phyloP scores from a whole-genome alignment of 225 moss, liverwort and hornwort species.

The Sphagnum tenellum region DNA sequence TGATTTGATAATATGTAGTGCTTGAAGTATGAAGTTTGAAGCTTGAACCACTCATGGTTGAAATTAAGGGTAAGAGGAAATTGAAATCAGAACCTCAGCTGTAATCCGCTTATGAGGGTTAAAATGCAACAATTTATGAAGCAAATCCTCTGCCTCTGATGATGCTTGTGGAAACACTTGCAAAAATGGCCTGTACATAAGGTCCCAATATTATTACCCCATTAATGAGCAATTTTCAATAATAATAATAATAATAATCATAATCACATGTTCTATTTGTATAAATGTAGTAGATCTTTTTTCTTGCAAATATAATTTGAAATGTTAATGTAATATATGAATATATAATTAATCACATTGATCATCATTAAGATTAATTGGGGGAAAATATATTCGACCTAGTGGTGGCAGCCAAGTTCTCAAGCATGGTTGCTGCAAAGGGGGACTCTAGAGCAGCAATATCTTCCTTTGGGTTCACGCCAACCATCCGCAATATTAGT shows the following conservation, averaged over 20 bases:
- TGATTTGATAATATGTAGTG: too few relatives aligned
- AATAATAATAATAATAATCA: too few relatives aligned
- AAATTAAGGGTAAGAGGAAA: too few relatives aligned
- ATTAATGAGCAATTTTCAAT: too few relatives aligned
- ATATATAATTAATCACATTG: too few relatives aligned
- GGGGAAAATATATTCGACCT: conserved; percentile 22
- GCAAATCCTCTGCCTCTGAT: conserved; percentile 62
- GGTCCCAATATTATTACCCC: too few relatives aligned
- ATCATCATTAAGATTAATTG: too few relatives aligned
- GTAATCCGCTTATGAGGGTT: conserved; percentile 83
- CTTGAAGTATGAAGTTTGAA: too few relatives aligned
- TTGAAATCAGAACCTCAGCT: conserved; percentile 48
- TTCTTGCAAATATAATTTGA: not conserved
- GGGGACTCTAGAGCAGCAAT: conserved; percentile 78
- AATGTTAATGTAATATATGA: not conserved
- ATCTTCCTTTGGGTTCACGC: conserved; percentile 50
- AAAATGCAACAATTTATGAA: conserved; percentile 73
- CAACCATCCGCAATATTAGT: too few relatives aligned
- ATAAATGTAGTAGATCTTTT: too few relatives aligned
- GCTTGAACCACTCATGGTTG: too few relatives aligned
- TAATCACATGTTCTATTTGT: too few relatives aligned
- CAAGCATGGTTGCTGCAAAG: conserved; percentile 84
- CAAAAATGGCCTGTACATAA: conserved; percentile 43
- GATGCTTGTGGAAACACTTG: conserved; percentile 83
- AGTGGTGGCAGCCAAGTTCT: conserved; percentile 56